These are phyloP conservation scores for Phoma sp. DNA, from an alignment of 2,329 filamentous ascomycete species.

Conservation along the genomic window DNA sequence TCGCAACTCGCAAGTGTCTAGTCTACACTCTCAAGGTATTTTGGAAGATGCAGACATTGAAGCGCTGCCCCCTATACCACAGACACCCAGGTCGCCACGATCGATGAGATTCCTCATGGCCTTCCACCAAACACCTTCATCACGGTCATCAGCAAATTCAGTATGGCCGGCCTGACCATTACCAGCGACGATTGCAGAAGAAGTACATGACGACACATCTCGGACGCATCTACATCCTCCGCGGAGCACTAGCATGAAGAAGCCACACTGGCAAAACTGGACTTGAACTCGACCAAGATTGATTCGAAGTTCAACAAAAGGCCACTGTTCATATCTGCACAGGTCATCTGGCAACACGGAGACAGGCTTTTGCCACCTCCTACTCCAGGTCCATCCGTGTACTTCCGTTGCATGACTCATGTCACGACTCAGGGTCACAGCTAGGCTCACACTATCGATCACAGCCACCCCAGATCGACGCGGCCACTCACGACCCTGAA, in stretches of 20 bases:
- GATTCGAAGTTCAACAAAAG: background rate
- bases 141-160: background rate
- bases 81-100: slow-evolving; percentile 9
- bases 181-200: slow-evolving; percentile 4
- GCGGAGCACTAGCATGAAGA: background rate
- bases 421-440: background rate
- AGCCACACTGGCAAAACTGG: slow-evolving; percentile 22
- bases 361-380: background rate
- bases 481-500: too few relatives aligned
- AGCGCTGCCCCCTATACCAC: slow-evolving; percentile 29
- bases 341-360: background rate
- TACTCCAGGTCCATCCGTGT: background rate
- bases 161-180: background rate
- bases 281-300: background rate
- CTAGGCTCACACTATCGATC: too few relatives aligned
- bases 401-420: background rate
- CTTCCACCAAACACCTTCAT: background rate
- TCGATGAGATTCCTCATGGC: slow-evolving; percentile 7
- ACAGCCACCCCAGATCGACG: too few relatives aligned
- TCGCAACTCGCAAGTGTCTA: slow-evolving; percentile 18
- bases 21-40: slow-evolving; percentile 6
- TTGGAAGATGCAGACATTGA: slow-evolving; percentile 16
- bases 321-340: too few relatives aligned
- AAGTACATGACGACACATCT: background rate
- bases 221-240: background rate